Percentiles rank a stretch among this genome's conserved stretches.
phyloP scores from a whole-genome alignment of 1,284 basidiomycete genomes.

The Coniophora puteana region DNA sequence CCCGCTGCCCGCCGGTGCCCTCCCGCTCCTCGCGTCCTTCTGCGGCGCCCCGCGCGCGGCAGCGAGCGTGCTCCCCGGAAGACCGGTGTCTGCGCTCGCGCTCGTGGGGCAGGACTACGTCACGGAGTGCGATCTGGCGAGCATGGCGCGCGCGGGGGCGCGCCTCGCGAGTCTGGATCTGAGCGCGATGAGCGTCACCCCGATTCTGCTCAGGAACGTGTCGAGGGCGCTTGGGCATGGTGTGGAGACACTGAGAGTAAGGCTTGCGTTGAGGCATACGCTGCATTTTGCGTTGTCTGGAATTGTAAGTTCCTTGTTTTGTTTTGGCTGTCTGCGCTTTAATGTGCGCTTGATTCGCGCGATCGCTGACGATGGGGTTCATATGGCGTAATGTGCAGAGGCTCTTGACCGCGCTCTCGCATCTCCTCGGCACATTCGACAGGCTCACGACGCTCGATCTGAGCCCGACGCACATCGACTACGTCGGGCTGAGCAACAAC shows the following conservation, averaged over 20 bases:
- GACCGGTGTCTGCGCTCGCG: slow-evolving; percentile 50
- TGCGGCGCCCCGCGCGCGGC: slow-evolving; percentile 57
- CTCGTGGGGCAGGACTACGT: slow-evolving; percentile 57
- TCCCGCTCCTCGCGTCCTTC: slow-evolving; percentile 48
- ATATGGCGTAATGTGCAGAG: slow-evolving; percentile 28
- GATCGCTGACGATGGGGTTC: slow-evolving; percentile 20
- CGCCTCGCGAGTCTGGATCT: slow-evolving; percentile 55
- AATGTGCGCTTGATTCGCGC: slow-evolving; percentile 1
- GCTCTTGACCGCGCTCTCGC: slow-evolving; percentile 11
- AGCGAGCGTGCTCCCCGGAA: slow-evolving; percentile 52
- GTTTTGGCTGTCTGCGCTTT: slow-evolving; percentile 2
- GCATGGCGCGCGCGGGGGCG: slow-evolving; percentile 41
- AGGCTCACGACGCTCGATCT: slow-evolving; percentile 42
- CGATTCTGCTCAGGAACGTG: slow-evolving; percentile 50
- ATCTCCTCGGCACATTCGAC: slow-evolving; percentile 29
- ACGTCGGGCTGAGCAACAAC: slow-evolving; percentile 37
- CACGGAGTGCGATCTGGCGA: slow-evolving; percentile 45
- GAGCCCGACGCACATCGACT: slow-evolving; percentile 50
- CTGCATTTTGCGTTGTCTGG: slow-evolving; percentile 60
- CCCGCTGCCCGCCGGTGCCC: slow-evolving; percentile 33
- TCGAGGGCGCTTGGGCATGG: slow-evolving; percentile 46
- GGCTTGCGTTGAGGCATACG: slow-evolving; percentile 60
- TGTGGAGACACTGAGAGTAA: slow-evolving; percentile 48
- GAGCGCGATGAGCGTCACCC: slow-evolving; percentile 54
- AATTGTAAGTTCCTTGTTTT: slow-evolving; percentile 46